A percentile compares a stretch with the other conserved stretches of the same genome.
These are phyloP conservation scores for Sonneratia caseolaris DNA, from an alignment of 345 rosid species.

Conservation along the genomic window DNA sequence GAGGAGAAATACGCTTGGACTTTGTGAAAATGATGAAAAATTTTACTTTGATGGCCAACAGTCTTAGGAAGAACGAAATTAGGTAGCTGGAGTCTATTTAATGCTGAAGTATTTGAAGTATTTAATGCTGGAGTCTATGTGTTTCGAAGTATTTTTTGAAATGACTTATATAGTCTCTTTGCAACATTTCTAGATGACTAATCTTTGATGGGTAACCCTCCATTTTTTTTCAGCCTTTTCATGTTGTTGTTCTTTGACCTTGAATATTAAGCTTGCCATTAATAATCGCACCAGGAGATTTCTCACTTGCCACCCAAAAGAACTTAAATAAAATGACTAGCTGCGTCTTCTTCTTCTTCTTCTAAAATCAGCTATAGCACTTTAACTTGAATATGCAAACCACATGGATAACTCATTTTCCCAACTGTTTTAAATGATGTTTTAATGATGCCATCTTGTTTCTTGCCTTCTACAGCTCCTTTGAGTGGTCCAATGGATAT, in stretches of 20 bases:
- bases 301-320: neutral
- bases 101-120: too few species aligned
- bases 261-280: neutral
- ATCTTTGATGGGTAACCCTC: neutral
- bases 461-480: constrained; percentile 54
- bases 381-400: neutral
- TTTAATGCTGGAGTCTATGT: too few species aligned
- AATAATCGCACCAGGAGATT: neutral
- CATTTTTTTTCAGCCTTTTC: neutral
- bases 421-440: neutral
- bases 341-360: too few species aligned
- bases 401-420: constrained; percentile 8
- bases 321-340: neutral
- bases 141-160: too few species aligned
- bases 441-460: constrained; percentile 9
- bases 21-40: neutral
- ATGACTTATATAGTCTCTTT: neutral
- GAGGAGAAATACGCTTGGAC: neutral
- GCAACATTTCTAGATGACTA: neutral
- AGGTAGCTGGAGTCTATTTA: too few species aligned
- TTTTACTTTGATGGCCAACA: neutral
- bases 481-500: constrained; percentile 90
- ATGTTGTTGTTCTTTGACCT: neutral
- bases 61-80: too few species aligned
- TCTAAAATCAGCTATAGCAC: neutral